Conservation (phyloP, 2,329 filamentous ascomycete species). For the Cordyceps fumosorosea region DNA sequence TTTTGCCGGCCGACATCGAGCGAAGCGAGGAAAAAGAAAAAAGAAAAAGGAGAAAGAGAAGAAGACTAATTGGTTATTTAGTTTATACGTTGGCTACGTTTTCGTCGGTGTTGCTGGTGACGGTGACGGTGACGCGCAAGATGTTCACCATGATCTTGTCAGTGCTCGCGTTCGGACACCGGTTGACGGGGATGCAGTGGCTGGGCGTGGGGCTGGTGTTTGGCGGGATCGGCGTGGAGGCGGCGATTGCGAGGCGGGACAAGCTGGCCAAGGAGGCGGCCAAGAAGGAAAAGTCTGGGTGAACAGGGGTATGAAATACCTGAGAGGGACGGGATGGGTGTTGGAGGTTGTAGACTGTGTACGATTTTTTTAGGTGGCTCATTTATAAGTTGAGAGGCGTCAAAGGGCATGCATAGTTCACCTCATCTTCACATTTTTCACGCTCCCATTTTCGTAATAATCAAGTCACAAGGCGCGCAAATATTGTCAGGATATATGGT, state of each 20-base stretch:
- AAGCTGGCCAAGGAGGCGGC: constrained; percentile 73
- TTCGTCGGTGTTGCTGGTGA: constrained; percentile 85
- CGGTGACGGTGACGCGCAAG: constrained; percentile 94
- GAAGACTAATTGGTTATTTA: constrained; percentile 25
- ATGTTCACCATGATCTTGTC: constrained; percentile 99
- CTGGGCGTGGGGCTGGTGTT: constrained; percentile 88
- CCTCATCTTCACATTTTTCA: no score
- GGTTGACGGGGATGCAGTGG: constrained; percentile 84
- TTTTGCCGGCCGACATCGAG: not conserved
- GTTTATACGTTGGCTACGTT: constrained; percentile 91
- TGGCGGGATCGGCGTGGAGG: constrained; percentile 90
- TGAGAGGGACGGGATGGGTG: not conserved
- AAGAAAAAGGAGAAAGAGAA: not conserved
- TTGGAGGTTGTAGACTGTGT: not conserved
- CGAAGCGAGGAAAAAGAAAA: constrained; percentile 1
- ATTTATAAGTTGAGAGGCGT: no score
- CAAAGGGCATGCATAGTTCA: no score
- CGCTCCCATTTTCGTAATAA: no score
- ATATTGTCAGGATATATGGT: no score
- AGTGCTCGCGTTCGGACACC: constrained; percentile 90
- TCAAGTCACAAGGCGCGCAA: no score
- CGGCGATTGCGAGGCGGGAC: constrained; percentile 69
- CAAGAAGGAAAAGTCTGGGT: constrained; percentile 38
- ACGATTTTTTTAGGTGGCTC: not conserved
- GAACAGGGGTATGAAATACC: not conserved